phyloP scores from a whole-genome alignment of 331 rosid species.

The Quercus lobata region DNA sequence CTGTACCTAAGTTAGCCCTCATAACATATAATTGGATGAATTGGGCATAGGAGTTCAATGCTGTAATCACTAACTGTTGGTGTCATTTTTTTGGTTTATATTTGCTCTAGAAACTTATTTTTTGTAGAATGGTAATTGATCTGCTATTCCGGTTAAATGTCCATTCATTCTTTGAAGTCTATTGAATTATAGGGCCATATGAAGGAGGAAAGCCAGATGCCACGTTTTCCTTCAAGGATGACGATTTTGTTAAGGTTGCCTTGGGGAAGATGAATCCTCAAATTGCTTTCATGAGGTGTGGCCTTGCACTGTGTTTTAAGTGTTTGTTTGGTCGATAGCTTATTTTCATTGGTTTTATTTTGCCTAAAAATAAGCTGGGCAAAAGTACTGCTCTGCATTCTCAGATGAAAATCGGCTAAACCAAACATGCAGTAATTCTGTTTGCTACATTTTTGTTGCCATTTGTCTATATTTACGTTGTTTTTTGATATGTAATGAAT shows the following conservation, averaged over 20 bases:
- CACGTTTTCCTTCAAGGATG: constrained; percentile 77
- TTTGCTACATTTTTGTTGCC: constrained; percentile 1
- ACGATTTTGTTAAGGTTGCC: constrained; percentile 86
- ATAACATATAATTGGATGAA: neutral
- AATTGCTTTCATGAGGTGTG: constrained; percentile 85
- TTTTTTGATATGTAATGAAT: constrained; percentile 14
- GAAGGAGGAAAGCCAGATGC: constrained; percentile 95
- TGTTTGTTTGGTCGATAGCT: too few species aligned
- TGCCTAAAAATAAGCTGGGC: too few species aligned
- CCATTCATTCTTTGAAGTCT: neutral
- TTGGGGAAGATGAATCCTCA: constrained; percentile 90
- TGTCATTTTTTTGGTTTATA: neutral
- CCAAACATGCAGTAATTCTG: neutral
- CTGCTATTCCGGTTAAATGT: neutral
- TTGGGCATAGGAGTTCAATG: neutral
- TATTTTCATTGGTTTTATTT: too few species aligned
- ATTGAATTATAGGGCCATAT: constrained; percentile 47
- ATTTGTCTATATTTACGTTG: neutral
- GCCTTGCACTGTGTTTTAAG: neutral
- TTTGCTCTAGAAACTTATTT: neutral
- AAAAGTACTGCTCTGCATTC: too few species aligned
- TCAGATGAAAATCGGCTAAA: too few species aligned
- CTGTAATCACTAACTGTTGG: neutral
- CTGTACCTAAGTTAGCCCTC: too few species aligned
- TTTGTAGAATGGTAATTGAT: neutral